Evolutionary conservation across 2,329 filamentous ascomycete genomes (phyloP).

Genomic region (Penicillium italicum): DNA sequence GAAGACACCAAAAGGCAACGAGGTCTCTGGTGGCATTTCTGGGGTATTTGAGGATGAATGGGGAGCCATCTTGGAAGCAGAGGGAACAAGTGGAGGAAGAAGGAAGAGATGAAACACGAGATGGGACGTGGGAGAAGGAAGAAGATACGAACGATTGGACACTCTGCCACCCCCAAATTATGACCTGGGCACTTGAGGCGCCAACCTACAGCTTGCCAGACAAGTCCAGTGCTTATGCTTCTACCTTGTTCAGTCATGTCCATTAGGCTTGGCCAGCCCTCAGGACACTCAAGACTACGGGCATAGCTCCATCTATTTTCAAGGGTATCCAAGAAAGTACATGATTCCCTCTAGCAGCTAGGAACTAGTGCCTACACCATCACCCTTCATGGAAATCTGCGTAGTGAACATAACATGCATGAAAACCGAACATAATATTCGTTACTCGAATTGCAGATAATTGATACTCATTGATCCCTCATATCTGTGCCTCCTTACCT

Average conservation of each 20-base stretch:
- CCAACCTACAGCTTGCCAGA: not conserved
- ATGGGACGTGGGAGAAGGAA: not conserved
- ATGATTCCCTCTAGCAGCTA: not conserved
- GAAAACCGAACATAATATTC: not conserved
- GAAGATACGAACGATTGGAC: not conserved
- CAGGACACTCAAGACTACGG: not conserved
- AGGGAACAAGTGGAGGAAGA: not conserved
- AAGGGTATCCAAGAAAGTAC: not conserved
- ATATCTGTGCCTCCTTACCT: not conserved
- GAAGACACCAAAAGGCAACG: constrained; percentile 17
- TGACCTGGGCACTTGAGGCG: not conserved
- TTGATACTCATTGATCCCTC: not conserved
- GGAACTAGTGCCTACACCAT: not conserved
- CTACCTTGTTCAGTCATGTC: not conserved
- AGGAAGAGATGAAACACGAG: not conserved
- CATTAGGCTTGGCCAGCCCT: not conserved
- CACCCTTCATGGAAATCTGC: not conserved
- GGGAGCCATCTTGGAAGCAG: not conserved
- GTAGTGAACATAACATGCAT: not conserved
- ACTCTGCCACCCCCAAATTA: not conserved
- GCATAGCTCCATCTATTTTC: not conserved
- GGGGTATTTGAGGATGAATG: not conserved
- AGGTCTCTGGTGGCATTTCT: not conserved
- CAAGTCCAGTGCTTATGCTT: not conserved
- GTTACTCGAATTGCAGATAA: not conserved